Percentiles rank a stretch among this genome's conserved stretches.
These are phyloP conservation scores for Malassezia restricta DNA, from an alignment of 1,284 basidiomycete genomes.

Conservation along the genomic window DNA sequence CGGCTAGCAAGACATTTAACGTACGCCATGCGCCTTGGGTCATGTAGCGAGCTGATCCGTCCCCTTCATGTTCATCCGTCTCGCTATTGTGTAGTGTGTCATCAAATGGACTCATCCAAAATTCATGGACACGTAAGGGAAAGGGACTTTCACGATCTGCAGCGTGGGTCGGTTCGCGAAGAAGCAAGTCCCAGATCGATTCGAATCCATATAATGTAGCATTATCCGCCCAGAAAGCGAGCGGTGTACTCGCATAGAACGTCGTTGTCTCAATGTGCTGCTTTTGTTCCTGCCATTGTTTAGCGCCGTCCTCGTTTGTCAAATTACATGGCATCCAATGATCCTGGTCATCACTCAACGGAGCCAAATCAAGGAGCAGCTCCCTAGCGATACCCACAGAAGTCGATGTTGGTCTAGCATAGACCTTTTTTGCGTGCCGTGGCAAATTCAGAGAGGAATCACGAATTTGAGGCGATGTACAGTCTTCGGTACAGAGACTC, in stretches of 20 bases:
- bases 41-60: background rate
- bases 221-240: conserved; percentile 4
- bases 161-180: background rate
- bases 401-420: background rate
- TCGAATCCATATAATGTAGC: background rate
- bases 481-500: background rate
- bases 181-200: conserved; percentile 5
- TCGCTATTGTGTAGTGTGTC: background rate
- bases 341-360: background rate
- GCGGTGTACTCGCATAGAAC: background rate
- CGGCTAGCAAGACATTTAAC: background rate
- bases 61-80: background rate
- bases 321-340: no score
- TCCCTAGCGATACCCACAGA: background rate
- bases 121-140: background rate
- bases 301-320: no score
- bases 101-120: conserved; percentile 2
- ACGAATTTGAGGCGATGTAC: background rate
- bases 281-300: no score
- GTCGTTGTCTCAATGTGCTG: background rate
- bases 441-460: background rate
- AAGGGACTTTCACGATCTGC: background rate
- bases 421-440: background rate
- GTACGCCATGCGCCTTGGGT: conserved; percentile 14
- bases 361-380: background rate